phyloP scores from a whole-genome alignment of 495 filamentous ascomycete genomes.

The Penicillium goetzii region DNA sequence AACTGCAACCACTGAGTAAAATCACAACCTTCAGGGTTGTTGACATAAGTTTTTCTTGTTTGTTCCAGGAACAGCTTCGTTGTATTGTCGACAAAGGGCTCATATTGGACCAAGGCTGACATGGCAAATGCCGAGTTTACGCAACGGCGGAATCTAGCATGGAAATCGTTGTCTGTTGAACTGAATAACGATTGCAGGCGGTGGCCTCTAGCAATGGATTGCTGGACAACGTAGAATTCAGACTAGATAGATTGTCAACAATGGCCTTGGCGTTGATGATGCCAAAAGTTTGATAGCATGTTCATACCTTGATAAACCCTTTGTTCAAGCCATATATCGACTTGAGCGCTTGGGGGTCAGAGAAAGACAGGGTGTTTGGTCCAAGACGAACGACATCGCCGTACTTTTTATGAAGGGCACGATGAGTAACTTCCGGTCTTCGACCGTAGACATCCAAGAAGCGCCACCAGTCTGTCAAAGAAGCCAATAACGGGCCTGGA shows the following conservation, averaged over 20 bases:
- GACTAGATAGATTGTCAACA: conserved; percentile 48
- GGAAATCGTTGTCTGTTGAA: conserved; percentile 73
- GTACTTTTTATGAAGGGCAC: conserved; percentile 68
- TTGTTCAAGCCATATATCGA: conserved; percentile 82
- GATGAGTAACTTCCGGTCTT: conserved; percentile 66
- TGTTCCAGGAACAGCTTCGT: conserved; percentile 43
- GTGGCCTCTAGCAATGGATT: conserved; percentile 64
- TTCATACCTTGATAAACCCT: conserved; percentile 71
- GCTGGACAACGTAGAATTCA: conserved; percentile 71
- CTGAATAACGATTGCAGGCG: conserved; percentile 76
- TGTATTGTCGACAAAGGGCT: conserved; percentile 62
- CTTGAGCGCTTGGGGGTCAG: conserved; percentile 68
- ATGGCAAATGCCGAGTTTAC: conserved; percentile 77
- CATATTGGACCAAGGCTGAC: conserved; percentile 70
- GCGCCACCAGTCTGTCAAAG: conserved; percentile 52
- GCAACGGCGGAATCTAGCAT: conserved; percentile 68
- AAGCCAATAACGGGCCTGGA: conserved; percentile 13
- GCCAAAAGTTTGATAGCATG: background rate
- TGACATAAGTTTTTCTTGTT: conserved; percentile 62
- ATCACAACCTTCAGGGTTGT: conserved; percentile 53
- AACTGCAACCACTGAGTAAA: conserved; percentile 77
- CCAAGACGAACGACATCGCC: conserved; percentile 73
- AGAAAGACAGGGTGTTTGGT: conserved; percentile 68
- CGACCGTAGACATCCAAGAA: conserved; percentile 65
- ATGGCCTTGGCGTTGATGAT: background rate